These are phyloP conservation scores for Cercospora sojina DNA, from an alignment of 2,329 filamentous ascomycete species.

Conservation along the genomic window DNA sequence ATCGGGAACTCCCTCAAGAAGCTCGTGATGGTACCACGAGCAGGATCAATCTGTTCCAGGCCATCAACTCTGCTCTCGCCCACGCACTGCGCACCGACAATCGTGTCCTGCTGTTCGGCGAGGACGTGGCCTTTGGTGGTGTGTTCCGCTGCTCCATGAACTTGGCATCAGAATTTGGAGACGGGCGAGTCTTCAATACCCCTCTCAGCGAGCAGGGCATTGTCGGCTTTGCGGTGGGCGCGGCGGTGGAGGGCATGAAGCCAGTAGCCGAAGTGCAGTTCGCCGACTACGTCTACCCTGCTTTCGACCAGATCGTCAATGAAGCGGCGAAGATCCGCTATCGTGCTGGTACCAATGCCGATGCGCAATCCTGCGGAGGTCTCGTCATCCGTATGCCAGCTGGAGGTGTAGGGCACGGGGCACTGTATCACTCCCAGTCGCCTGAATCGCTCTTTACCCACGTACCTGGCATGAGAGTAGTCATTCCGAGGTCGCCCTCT, in stretches of 20 bases:
- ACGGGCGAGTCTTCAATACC: constrained; percentile 92
- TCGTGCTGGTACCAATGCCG: constrained; percentile 58
- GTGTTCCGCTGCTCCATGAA: constrained; percentile 88
- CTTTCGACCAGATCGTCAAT: constrained; percentile 92
- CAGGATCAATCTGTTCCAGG: constrained; percentile 89
- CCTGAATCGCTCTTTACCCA: constrained; percentile 88
- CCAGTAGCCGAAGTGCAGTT: constrained; percentile 95
- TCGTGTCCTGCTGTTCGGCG: constrained; percentile 85
- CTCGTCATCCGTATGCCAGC: constrained; percentile 88
- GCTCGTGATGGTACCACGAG: constrained; percentile 59
- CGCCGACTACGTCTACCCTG: constrained; percentile 89
- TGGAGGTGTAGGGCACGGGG: constrained; percentile 86
- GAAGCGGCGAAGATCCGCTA: constrained; percentile 88
- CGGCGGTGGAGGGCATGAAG: constrained; percentile 85
- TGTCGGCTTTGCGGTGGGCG: constrained; percentile 87
- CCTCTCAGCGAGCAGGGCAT: constrained; percentile 93
- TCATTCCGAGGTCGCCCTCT: constrained; percentile 79
- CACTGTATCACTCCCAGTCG: constrained; percentile 83
- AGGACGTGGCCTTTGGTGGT: constrained; percentile 95
- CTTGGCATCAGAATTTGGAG: constrained; percentile 81
- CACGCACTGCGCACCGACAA: constrained; percentile 81
- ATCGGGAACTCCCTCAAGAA: constrained; percentile 63
- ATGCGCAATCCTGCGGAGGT: constrained; percentile 59
- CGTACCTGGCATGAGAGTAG: constrained; percentile 78
- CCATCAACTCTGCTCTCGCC: constrained; percentile 85